These are phyloP conservation scores for Pichia paraexigua DNA, from an alignment of 805 yeast species.

Conservation along the genomic window DNA sequence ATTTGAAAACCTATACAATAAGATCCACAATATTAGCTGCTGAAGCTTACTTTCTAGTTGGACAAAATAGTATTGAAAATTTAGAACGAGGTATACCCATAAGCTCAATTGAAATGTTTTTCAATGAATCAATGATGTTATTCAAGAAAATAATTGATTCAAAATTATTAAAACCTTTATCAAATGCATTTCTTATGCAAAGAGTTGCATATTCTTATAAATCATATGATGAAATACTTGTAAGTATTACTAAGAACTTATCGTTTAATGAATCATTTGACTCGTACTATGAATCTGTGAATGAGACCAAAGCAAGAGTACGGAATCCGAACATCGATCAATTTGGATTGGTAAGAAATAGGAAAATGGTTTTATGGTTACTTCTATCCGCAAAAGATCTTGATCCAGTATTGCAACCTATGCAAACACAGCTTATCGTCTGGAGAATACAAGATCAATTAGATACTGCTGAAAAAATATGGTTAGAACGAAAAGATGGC, in stretches of 20 bases:
- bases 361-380: slow-evolving; percentile 76
- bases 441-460: slow-evolving; percentile 17
- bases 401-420: slow-evolving; percentile 30
- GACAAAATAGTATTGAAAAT: slow-evolving; percentile 25
- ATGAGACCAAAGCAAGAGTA: slow-evolving; percentile 25
- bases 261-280: neutral
- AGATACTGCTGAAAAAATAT: slow-evolving; percentile 8
- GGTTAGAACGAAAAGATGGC: slow-evolving; percentile 24
- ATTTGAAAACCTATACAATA: slow-evolving; percentile 60
- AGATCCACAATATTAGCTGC: slow-evolving; percentile 59
- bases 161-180: slow-evolving; percentile 37
- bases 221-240: slow-evolving; percentile 14
- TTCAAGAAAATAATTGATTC: slow-evolving; percentile 37
- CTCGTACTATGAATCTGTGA: slow-evolving; percentile 30
- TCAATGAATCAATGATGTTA: slow-evolving; percentile 37
- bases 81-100: neutral
- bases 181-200: slow-evolving; percentile 32
- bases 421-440: slow-evolving; percentile 20
- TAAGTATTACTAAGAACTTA: neutral
- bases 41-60: slow-evolving; percentile 50
- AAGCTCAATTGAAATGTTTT: slow-evolving; percentile 31
- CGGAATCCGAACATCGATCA: slow-evolving; percentile 34
- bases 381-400: slow-evolving; percentile 69
- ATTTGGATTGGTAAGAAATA: slow-evolving; percentile 49
- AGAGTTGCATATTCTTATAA: slow-evolving; percentile 29